A percentile compares a stretch with the other conserved stretches of the same genome.
Conservation (phyloP, 169 alveolate genomes). For the Plasmodium gallinaceum region DNA sequence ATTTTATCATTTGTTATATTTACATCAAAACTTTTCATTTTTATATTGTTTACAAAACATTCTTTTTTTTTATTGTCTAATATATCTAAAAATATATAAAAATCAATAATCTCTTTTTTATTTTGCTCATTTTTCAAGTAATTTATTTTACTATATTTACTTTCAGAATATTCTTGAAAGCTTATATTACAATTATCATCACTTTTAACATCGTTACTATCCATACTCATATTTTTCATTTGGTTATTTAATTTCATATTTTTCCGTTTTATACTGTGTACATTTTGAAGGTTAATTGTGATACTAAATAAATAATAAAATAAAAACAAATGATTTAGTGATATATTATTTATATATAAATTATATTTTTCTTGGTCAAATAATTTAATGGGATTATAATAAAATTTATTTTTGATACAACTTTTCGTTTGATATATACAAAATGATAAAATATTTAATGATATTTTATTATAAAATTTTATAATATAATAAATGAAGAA, state of each 20-base stretch:
- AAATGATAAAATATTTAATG: constrained; percentile 40
- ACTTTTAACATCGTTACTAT: neutral
- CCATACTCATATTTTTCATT: neutral
- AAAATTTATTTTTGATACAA: constrained; percentile 38
- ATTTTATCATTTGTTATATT: constrained; percentile 15
- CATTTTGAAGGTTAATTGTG: neutral
- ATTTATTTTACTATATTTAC: neutral
- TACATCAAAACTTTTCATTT: neutral
- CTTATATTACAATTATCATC: neutral
- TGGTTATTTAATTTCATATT: neutral
- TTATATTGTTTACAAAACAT: constrained; percentile 6
- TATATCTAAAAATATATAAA: constrained; percentile 30
- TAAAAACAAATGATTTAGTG: constrained; percentile 49
- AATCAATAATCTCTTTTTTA: constrained; percentile 18
- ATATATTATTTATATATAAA: constrained; percentile 69
- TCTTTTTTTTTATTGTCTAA: constrained; percentile 40
- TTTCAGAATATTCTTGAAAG: neutral
- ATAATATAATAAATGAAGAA: constrained; percentile 56
- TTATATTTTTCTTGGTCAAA: constrained; percentile 76
- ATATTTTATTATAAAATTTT: constrained; percentile 22
- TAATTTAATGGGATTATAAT: constrained; percentile 63
- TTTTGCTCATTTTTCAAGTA: neutral
- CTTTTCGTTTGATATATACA: constrained; percentile 67
- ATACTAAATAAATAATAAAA: constrained; percentile 66
- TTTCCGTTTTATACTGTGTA: neutral